Base-by-base conservation (phyloP, 2,329 filamentous ascomycete genomes). In the Diplodia intermedia region DNA sequence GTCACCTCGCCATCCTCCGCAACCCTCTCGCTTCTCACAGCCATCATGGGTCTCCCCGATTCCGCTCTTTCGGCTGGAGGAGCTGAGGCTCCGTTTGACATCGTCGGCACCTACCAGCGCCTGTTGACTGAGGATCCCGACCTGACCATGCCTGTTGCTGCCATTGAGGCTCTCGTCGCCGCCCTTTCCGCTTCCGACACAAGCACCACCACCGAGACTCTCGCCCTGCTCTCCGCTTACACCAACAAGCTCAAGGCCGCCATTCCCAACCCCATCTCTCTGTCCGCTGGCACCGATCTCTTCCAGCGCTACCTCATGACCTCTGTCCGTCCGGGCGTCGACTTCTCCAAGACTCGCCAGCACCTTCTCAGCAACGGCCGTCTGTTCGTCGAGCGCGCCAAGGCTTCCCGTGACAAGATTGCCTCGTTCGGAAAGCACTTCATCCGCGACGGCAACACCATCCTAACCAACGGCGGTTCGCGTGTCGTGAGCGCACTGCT, bases 251-350 rank as follows among this genome's bases (percentile, higher is more conserved):
- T 99, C 71, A 94, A 94, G 79, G 85, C 85, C 68, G 88, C 89
- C 23, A 90, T 97, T 65, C 86, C 90, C 8, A 98, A 99, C 81
- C 92, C 94, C 15, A 92, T 98, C 68, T 94, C 94, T 4, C 88
- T 98, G 18, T 93, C 92, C 60, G 95, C 96, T 67, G 95, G 95
- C 74, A 97, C 94, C 69, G 94, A 97, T 79, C 88, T 98, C 69
- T 98, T 99, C 84, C 91, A 95, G 78, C 91, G 94, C 77, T 98
- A 97, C 81, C 88, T 99, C 73, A 90, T 97, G 75, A 89, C 89
- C 68, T 93, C 86, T 23, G 79, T 90, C 73, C 80, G 85, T 70
- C 83, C 86, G 18, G 76, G 75, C 66, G 85, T 84, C n/a, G 89
- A 91, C 76, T 98, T 98, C 79, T 91, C 94, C 71, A 88, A 90